A percentile compares a stretch with the other conserved stretches of the same genome.
Conservation (phyloP, 305 asterid species). For the Petunia hybrid region DNA sequence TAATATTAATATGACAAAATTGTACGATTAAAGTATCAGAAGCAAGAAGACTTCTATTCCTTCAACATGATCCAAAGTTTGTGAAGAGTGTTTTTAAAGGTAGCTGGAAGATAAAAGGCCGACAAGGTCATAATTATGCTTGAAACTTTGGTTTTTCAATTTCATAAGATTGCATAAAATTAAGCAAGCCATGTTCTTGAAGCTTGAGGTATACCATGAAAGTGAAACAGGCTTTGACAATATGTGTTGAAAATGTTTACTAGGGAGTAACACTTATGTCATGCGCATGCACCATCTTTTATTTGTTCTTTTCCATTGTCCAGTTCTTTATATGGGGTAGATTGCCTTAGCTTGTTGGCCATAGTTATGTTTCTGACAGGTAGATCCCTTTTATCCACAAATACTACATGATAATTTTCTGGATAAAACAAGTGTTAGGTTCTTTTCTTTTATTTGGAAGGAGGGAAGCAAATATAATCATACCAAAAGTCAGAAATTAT, state of each 20-base stretch:
- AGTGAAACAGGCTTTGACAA: not conserved
- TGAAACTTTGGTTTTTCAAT: slow-evolving; percentile 23
- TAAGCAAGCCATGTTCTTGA: slow-evolving; percentile 49
- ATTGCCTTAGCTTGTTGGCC: not conserved
- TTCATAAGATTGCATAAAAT: not conserved
- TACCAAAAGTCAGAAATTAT: too few species aligned
- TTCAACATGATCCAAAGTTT: not conserved
- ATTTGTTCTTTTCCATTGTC: too few species aligned
- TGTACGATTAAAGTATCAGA: not conserved
- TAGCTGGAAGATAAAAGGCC: not conserved
- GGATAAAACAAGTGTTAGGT: too few species aligned
- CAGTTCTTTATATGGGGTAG: not conserved
- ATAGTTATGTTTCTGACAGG: not conserved
- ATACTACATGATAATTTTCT: too few species aligned
- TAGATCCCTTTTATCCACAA: not conserved
- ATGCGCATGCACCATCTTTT: too few species aligned
- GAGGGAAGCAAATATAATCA: too few species aligned
- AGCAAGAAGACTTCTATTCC: not conserved
- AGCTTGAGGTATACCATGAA: slow-evolving; percentile 14
- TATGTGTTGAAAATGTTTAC: not conserved
- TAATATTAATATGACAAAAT: too few species aligned
- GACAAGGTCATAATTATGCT: slow-evolving; percentile 44
- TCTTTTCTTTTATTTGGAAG: too few species aligned
- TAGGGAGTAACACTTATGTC: too few species aligned
- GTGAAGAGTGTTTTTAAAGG: not conserved